Conservation (phyloP, 805 yeast species). For the Spathaspora sp. region DNA sequence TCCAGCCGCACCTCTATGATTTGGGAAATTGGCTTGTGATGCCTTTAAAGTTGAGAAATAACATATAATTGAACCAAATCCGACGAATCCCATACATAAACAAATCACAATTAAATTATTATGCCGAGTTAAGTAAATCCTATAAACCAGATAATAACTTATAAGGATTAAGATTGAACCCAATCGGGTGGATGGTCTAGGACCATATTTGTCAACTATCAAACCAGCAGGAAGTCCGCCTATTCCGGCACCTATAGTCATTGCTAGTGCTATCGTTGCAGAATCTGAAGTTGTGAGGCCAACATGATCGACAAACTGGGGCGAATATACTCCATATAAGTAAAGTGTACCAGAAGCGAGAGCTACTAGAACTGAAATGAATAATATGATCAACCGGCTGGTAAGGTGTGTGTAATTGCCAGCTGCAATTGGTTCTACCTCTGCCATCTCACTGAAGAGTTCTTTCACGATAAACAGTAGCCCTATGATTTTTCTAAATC, state of each 20-base stretch:
- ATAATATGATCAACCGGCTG: conserved; percentile 22
- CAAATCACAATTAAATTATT: conserved; percentile 42
- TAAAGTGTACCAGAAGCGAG: conserved; percentile 76
- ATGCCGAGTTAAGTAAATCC: conserved; percentile 39
- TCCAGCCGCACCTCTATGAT: conserved; percentile 66
- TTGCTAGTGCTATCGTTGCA: conserved; percentile 59
- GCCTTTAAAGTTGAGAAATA: conserved; percentile 57
- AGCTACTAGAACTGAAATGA: conserved; percentile 44
- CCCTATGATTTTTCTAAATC: too few relatives aligned
- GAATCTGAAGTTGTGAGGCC: conserved; percentile 58
- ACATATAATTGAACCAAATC: conserved; percentile 64
- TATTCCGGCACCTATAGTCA: conserved; percentile 61
- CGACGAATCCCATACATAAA: conserved; percentile 49
- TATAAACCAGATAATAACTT: conserved; percentile 52
- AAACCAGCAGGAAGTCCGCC: conserved; percentile 74
- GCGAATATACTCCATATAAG: conserved; percentile 71
- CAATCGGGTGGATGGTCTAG: conserved; percentile 46
- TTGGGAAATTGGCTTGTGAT: conserved; percentile 63
- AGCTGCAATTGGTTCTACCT: background rate
- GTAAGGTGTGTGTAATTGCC: conserved; percentile 7
- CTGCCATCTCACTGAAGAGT: background rate
- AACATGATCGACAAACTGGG: conserved; percentile 58
- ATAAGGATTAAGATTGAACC: conserved; percentile 54
- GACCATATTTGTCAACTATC: conserved; percentile 59
- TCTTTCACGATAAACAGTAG: too few relatives aligned